Evolutionary conservation across 2,329 filamentous ascomycete species (phyloP), one percentile per base, ranked within the genome.

Genomic region (Chaetomiaceae sp.): DNA sequence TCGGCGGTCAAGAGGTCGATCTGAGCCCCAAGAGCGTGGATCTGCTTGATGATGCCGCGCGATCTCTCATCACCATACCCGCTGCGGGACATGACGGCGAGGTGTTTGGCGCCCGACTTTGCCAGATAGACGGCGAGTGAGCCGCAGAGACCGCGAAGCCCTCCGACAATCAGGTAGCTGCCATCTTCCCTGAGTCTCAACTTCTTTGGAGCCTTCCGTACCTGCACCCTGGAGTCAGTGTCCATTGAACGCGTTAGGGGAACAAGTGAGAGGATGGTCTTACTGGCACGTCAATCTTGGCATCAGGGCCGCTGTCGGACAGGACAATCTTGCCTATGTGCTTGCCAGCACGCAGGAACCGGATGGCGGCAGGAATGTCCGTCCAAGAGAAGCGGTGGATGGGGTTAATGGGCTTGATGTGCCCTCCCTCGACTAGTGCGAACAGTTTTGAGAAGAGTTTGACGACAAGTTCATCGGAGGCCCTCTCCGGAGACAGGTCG

Each of bases 321-420:
- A 70, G 48, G 8, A 70, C 63, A 2, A 69, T 52, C 52, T 70
- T 71, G 7, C 69, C 68, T 2, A 64, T 61, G 38, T 68, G 66
- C 11, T 58, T 59, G 0, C 67, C 64, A 9, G 54, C 45, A 15
- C 62, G 61, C 34, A 70, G 60, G 43, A 54, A 57, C 5, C 54
- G 38, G 24, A 69, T 53, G 0, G 63, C 65, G 1, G 52, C 50
- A 3, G 51, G 35, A 7, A 67, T 47, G 0, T 64, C n/a, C 45
- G 9, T 55, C 52, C 32, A 65, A 63, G 0, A 27, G 59, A 63
- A 1, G 45, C 42, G 2, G 53, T 58, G 17, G n/a, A 66, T 55
- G 0, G 65, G 60, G 1, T 53, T 44, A 17, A 67, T 62, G 0
- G 64, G 61, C 11, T 48, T 44, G 22, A 68, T 48, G 19, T 58